phyloP scores from a whole-genome alignment of 495 filamentous ascomycete species.

The Hyphodiscus hymeniophilus region DNA sequence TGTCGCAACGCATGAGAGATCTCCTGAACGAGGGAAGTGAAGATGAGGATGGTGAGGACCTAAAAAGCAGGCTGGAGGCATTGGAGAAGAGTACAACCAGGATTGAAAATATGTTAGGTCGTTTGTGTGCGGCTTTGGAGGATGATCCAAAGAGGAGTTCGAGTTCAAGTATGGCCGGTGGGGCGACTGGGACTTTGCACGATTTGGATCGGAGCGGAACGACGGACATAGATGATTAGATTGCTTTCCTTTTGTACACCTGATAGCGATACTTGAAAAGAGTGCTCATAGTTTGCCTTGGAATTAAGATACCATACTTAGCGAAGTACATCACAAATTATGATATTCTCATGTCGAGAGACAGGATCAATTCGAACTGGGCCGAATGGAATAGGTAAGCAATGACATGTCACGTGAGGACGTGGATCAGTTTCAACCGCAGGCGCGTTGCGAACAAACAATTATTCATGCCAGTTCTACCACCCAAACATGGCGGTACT shows the following conservation, averaged over 20 bases:
- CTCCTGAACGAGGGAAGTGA: slow-evolving; percentile 16
- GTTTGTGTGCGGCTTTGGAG: slow-evolving; percentile 16
- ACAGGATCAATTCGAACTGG: too few relatives aligned
- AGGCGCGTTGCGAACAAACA: too few relatives aligned
- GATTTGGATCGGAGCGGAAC: slow-evolving; percentile 13
- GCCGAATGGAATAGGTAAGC: too few relatives aligned
- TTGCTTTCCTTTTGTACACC: neutral
- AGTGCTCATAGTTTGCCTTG: too few relatives aligned
- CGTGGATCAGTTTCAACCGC: too few relatives aligned
- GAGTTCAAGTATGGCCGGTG: neutral
- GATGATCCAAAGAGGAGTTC: slow-evolving; percentile 13
- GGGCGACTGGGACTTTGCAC: slow-evolving; percentile 2
- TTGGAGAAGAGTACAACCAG: slow-evolving; percentile 24
- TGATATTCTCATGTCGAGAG: too few relatives aligned
- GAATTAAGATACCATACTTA: too few relatives aligned
- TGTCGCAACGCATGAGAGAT: slow-evolving; percentile 19
- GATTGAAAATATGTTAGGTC: slow-evolving; percentile 27
- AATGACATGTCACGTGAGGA: too few relatives aligned
- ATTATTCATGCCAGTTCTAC: neutral
- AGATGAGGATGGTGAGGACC: slow-evolving; percentile 18
- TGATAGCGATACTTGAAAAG: too few relatives aligned
- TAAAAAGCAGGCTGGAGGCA: slow-evolving; percentile 21
- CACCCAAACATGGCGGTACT: too few relatives aligned
- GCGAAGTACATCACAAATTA: too few relatives aligned
- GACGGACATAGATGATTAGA: slow-evolving; percentile 6